Conservation (phyloP, 2,329 filamentous ascomycete genomes). For the Bertia moriformis region DNA sequence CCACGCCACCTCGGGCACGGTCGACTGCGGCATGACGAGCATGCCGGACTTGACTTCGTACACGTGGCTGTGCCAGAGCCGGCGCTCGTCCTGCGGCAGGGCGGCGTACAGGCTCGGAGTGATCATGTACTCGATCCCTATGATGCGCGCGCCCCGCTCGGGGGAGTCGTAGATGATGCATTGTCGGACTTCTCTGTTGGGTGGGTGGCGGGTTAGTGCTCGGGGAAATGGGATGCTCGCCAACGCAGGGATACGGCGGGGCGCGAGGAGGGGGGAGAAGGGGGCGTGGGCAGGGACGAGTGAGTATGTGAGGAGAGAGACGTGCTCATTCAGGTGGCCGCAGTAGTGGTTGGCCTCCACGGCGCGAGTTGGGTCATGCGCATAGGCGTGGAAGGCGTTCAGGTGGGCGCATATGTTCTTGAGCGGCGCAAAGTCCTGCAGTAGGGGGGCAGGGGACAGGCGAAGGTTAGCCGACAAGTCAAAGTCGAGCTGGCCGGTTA, state of each 20-base stretch:
- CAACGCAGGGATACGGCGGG: too few species aligned
- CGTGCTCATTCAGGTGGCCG: conserved; percentile 48
- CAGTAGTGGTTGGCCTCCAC: conserved; percentile 81
- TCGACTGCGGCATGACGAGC: conserved; percentile 57
- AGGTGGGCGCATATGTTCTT: conserved; percentile 69
- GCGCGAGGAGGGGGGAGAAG: too few species aligned
- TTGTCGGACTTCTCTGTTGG: conserved; percentile 53
- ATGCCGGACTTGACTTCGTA: conserved; percentile 68
- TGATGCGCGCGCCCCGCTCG: conserved; percentile 51
- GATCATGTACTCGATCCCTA: conserved; percentile 84
- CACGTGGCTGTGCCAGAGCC: conserved; percentile 64
- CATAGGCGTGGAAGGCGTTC: conserved; percentile 76
- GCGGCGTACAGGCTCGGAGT: conserved; percentile 52
- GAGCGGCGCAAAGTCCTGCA: conserved; percentile 51
- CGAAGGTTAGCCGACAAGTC: too few species aligned
- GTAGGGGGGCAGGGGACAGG: too few species aligned
- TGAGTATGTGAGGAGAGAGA: neutral
- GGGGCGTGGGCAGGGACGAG: too few species aligned
- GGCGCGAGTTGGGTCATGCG: conserved; percentile 50
- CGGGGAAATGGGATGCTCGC: too few species aligned
- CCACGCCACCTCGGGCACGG: conserved; percentile 49
- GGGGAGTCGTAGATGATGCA: conserved; percentile 72
- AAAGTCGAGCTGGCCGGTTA: neutral
- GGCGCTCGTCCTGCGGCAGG: conserved; percentile 52
- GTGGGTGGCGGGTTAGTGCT: too few species aligned